Conservation (phyloP, 2,329 filamentous ascomycete genomes). For the Reticulascus tulasneorum region DNA sequence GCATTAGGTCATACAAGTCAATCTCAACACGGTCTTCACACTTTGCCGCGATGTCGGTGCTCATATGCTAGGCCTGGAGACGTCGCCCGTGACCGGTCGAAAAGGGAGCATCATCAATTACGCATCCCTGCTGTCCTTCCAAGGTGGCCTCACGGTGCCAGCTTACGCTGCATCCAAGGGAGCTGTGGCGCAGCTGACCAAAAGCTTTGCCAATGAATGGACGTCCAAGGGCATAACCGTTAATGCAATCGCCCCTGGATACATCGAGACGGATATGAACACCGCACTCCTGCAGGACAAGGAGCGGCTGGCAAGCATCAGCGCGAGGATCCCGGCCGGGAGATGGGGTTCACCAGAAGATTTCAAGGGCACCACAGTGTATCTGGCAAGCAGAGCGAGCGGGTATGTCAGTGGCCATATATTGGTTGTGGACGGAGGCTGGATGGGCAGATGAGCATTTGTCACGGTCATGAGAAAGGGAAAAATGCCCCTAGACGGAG, state of each 20-base stretch:
- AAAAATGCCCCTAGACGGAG: not conserved
- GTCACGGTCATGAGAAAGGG: not conserved
- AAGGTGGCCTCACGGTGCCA: conserved; percentile 83
- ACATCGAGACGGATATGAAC: conserved; percentile 96
- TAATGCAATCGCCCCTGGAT: conserved; percentile 85
- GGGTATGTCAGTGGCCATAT: conserved; percentile 80
- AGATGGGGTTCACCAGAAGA: conserved; percentile 82
- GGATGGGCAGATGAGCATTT: conserved; percentile 74
- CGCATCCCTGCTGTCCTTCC: conserved; percentile 74
- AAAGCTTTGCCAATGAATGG: conserved; percentile 86
- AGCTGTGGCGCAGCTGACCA: conserved; percentile 79
- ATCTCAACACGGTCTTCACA: conserved; percentile 77
- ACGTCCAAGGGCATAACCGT: conserved; percentile 73
- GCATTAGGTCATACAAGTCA: conserved; percentile 72
- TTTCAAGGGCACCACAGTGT: conserved; percentile 80
- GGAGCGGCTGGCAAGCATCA: conserved; percentile 67
- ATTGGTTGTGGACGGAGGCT: conserved; percentile 82
- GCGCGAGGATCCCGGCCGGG: conserved; percentile 76
- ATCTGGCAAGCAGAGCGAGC: conserved; percentile 71
- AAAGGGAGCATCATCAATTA: conserved; percentile 79
- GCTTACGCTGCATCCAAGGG: conserved; percentile 86
- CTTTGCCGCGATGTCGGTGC: conserved; percentile 73
- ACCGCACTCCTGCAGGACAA: conserved; percentile 71
- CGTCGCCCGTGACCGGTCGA: conserved; percentile 45
- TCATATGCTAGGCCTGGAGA: conserved; percentile 64